phyloP scores from a whole-genome alignment of 352 stramenopile genomes.

The Thalassiosira ordinaria region DNA sequence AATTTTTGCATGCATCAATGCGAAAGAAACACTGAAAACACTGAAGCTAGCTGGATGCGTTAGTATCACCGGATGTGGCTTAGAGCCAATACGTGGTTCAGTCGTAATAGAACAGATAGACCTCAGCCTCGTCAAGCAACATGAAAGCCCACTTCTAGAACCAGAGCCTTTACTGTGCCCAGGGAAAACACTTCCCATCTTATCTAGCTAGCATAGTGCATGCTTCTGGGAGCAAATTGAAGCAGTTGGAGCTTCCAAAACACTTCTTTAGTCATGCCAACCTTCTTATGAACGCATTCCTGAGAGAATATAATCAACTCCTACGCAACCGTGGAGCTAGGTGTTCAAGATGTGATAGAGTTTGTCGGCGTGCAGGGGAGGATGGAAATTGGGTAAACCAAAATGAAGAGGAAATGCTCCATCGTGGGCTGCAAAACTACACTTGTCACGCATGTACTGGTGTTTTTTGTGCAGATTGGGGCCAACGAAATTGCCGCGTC shows the following conservation, averaged over 20 bases:
- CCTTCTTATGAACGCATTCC: background rate
- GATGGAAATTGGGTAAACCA: no score
- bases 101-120: conserved; percentile 1
- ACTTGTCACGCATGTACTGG: background rate
- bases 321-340: background rate
- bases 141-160: background rate
- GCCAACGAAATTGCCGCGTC: no score
- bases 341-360: background rate
- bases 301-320: background rate
- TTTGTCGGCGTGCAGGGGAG: background rate
- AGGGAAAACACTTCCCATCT: background rate
- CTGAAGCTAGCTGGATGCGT: conserved; percentile 10
- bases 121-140: background rate
- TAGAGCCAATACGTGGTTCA: conserved; percentile 1
- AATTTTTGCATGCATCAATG: conserved; percentile 17
- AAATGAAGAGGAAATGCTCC: no score
- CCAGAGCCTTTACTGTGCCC: background rate
- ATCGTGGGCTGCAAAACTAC: background rate
- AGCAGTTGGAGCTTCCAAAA: background rate
- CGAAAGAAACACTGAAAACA: background rate
- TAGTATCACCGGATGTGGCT: background rate
- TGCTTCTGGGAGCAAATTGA: background rate
- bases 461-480: background rate
- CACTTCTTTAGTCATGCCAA: background rate
- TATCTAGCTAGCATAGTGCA: background rate